Base-by-base conservation (phyloP, 768 basidiomycete species). In the Rhizopogon salebrosus region DNA sequence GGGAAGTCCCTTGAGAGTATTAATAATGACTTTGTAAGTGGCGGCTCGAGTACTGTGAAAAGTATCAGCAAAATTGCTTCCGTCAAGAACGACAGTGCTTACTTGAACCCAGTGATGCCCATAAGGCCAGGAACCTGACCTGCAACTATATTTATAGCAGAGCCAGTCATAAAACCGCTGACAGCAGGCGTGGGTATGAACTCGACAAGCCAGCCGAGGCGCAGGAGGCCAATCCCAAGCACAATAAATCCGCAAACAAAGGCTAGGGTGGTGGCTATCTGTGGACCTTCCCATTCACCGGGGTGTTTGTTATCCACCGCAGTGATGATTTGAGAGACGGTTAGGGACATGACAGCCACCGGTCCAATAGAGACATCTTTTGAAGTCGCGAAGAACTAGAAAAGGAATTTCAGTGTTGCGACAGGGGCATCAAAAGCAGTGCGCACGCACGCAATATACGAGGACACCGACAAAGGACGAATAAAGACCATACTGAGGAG, bases 331-430 rank as follows among this genome's bases (percentile, higher is more conserved):
- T 91, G 83, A 7, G 91, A 79, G 16, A 85, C 82, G 18, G 89
- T 88, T 48, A 97, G 79, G 2, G 92, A 95, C 94, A 99, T 97
- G 65, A 99, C 95, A 7, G 97, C 95, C 60, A 98, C 95, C 2
- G 97, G 97, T 46, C 97, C 97, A 60, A 99, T 98, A n/a, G 93
- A 95, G 38, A 99, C 91, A 75, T 99, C 97, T 70, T 98, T 98
- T 26, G 92, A 92, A 0, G 97, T 98, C 22, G 94, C 95, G 64
- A 98, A 98, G 72, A 97, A 81, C 87, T 92, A 57, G 37, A 35
- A 40, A 39, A 35, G 29, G 31, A 27, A 7, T 13, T n/a, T 4
- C 16, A 59, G 11, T 43, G 18, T 4, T 1, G 16, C 1, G 18
- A 22, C 31, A 34, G 31, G 31, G 11, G 5, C 11, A 4, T n/a